phyloP scores from a whole-genome alignment of 345 rosid genomes.

The Heritiera littoralis region DNA sequence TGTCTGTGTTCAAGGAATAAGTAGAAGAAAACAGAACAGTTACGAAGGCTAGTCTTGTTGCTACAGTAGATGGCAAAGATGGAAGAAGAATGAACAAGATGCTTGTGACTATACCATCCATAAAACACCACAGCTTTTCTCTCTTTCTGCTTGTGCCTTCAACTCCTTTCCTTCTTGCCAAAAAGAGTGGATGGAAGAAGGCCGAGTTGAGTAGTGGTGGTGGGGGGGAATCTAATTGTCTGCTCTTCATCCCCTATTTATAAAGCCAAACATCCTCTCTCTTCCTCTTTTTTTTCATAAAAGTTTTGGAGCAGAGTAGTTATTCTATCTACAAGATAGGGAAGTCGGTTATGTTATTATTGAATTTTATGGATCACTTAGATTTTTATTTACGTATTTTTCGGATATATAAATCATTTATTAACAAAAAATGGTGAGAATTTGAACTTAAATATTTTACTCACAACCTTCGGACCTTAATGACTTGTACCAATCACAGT shows the following conservation, averaged over 20 bases:
- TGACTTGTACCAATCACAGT: no score
- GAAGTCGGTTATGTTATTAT: no score
- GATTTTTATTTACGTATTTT: no score
- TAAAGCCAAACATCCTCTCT: slow-evolving; percentile 1
- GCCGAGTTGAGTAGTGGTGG: slow-evolving; percentile 13
- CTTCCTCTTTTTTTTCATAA: no score
- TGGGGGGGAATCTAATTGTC: slow-evolving; percentile 34
- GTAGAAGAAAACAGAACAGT: slow-evolving; percentile 5
- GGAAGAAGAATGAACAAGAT: slow-evolving; percentile 3
- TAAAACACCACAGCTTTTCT: slow-evolving; percentile 10
- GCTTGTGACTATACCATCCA: slow-evolving; percentile 11
- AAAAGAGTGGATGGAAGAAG: slow-evolving; percentile 22
- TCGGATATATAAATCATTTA: no score
- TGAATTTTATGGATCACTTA: no score
- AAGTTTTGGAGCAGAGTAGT: no score
- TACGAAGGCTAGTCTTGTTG: neutral
- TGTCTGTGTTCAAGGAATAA: neutral
- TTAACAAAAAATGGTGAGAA: no score
- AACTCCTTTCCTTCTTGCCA: neutral
- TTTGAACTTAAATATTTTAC: no score
- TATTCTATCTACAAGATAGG: no score
- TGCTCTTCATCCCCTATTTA: slow-evolving; percentile 25
- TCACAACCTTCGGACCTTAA: no score
- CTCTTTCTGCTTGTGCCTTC: neutral
- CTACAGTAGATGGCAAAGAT: slow-evolving; percentile 10